phyloP scores from a whole-genome alignment of 1,139 yeast species.

The Debaryomycetaceae sp. region DNA sequence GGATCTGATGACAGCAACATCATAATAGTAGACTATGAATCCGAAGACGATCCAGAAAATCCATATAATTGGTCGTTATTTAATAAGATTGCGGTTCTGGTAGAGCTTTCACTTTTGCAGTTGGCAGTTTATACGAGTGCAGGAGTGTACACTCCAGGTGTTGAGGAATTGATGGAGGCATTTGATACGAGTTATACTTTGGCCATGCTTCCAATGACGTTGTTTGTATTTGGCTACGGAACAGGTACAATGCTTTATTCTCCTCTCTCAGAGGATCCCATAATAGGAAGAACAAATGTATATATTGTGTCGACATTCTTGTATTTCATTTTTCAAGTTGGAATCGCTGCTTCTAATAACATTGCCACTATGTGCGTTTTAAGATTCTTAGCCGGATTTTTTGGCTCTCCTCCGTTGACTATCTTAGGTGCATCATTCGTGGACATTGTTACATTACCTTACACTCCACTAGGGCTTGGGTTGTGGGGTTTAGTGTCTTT shows the following conservation, averaged over 20 bases:
- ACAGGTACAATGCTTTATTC: conserved; percentile 38
- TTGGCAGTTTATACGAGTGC: conserved; percentile 26
- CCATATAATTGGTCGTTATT: conserved; percentile 27
- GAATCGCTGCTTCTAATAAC: conserved; percentile 23
- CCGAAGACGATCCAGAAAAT: conserved; percentile 28
- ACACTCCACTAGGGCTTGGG: conserved; percentile 24
- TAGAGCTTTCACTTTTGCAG: conserved; percentile 20
- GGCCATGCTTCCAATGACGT: conserved; percentile 32
- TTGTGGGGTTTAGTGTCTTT: conserved; percentile 29
- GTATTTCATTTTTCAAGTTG: conserved; percentile 32
- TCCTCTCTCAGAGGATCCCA: conserved; percentile 37
- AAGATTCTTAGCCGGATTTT: conserved; percentile 33
- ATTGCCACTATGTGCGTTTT: conserved; percentile 29
- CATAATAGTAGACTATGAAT: conserved; percentile 22
- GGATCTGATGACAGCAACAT: background rate
- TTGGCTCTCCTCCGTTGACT: conserved; percentile 34
- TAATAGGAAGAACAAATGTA: conserved; percentile 51
- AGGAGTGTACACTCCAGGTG: conserved; percentile 51
- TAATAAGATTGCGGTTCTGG: conserved; percentile 16
- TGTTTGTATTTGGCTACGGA: conserved; percentile 40
- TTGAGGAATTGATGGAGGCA: conserved; percentile 24
- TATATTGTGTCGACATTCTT: conserved; percentile 29
- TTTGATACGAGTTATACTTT: conserved; percentile 23
- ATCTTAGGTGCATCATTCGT: conserved; percentile 37
- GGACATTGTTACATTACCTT: conserved; percentile 23